These are phyloP conservation scores for Suhomyces wounanorum DNA, from an alignment of 1,139 yeast species.

Conservation along the genomic window DNA sequence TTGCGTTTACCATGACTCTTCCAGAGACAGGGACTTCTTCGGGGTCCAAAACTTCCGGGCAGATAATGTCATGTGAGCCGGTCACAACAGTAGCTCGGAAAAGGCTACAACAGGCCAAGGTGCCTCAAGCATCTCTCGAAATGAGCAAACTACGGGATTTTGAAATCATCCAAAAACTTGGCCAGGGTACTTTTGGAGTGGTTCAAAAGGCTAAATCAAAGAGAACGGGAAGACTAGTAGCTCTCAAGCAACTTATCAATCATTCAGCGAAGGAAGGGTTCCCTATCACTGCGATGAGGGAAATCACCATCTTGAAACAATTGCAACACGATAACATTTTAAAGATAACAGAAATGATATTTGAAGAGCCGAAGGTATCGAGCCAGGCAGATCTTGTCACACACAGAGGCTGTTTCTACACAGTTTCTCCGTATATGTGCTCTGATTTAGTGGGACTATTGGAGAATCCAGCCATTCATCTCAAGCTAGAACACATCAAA, in stretches of 20 bases:
- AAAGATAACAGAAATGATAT: conserved; percentile 79
- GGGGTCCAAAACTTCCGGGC: background rate
- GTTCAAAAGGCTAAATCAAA: conserved; percentile 45
- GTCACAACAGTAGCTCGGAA: conserved; percentile 3
- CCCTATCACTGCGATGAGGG: conserved; percentile 94
- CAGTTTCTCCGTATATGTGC: conserved; percentile 92
- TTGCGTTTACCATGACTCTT: background rate
- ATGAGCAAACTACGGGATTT: conserved; percentile 38
- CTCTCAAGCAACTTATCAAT: conserved; percentile 75
- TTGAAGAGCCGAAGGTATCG: conserved; percentile 54
- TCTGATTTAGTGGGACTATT: conserved; percentile 92
- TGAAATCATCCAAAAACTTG: conserved; percentile 41
- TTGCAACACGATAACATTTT: conserved; percentile 72
- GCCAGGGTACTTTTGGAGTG: conserved; percentile 53
- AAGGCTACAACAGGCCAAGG: conserved; percentile 9
- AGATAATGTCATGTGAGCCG: background rate
- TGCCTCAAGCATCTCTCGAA: conserved; percentile 19
- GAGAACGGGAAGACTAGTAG: conserved; percentile 38
- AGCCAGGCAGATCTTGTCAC: conserved; percentile 36
- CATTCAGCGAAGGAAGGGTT: conserved; percentile 89
- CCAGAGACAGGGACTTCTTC: background rate
- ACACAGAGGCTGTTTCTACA: conserved; percentile 64
- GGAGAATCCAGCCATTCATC: conserved; percentile 71
- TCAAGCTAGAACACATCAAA: conserved; percentile 72
- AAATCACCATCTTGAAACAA: conserved; percentile 78